Percentiles rank a stretch among this genome's conserved stretches.
Conservation (phyloP, 768 basidiomycete genomes). For the Mycena venus region DNA sequence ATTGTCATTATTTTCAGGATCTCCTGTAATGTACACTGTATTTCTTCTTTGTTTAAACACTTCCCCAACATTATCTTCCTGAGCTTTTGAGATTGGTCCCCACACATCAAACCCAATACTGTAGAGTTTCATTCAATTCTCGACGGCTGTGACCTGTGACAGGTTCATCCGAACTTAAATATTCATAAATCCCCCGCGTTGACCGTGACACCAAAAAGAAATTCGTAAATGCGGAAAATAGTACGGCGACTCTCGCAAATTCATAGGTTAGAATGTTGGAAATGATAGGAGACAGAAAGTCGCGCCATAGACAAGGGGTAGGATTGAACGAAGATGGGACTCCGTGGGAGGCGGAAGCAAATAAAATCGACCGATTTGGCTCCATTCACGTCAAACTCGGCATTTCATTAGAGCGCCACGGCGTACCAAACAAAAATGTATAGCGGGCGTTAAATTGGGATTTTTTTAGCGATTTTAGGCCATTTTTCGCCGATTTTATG, state of each 20-base stretch:
- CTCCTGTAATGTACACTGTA: too few relatives aligned
- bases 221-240: not conserved
- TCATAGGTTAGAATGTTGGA: not conserved
- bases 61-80: too few relatives aligned
- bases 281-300: not conserved
- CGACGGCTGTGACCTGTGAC: not conserved
- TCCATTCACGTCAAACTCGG: too few relatives aligned
- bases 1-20: too few relatives aligned
- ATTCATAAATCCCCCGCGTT: not conserved
- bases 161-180: not conserved
- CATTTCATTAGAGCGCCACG: too few relatives aligned
- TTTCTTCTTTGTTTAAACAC: too few relatives aligned
- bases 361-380: not conserved
- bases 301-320: not conserved
- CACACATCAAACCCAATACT: too few relatives aligned
- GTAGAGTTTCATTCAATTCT: not conserved
- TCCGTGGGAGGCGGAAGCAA: not conserved
- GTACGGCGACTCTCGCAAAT: not conserved
- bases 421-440: too few relatives aligned
- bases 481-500: too few relatives aligned
- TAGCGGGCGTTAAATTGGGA: too few relatives aligned
- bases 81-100: too few relatives aligned
- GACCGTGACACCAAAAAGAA: not conserved
- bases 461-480: not conserved
- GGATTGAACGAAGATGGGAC: not conserved